Evolutionary conservation across 2,329 filamentous ascomycete species (phyloP).

Genomic region (Trichoderma aggressivum): DNA sequence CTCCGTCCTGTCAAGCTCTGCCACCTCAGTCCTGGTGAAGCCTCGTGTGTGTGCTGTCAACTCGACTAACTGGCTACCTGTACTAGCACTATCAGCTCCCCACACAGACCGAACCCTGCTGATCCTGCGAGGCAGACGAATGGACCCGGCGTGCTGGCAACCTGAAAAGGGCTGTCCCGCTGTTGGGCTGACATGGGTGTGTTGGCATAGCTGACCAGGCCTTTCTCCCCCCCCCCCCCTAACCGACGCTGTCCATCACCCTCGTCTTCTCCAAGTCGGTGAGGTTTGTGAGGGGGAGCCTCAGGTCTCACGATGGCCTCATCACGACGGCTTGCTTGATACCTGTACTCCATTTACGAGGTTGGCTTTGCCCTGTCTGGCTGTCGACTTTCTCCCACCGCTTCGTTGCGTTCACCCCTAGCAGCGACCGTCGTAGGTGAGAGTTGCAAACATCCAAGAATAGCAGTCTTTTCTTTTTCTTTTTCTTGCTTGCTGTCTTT

Average conservation of each 20-base stretch:
- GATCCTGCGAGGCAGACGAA: slow-evolving; percentile 19
- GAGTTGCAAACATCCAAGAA: slow-evolving; percentile 1
- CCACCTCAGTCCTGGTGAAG: slow-evolving; percentile 14
- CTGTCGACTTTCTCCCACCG: not conserved
- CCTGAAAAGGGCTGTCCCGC: slow-evolving; percentile 18
- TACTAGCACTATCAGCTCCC: slow-evolving; percentile 13
- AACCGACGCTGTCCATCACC: not conserved
- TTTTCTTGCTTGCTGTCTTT: not conserved
- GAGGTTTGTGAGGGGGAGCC: not conserved
- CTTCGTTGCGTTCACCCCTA: not conserved
- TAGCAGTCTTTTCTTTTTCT: not conserved
- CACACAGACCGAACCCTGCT: slow-evolving; percentile 15
- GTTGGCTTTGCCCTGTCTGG: not conserved
- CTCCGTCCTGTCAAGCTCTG: slow-evolving; percentile 12
- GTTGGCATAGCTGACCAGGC: slow-evolving; percentile 11
- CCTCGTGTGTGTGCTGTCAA: slow-evolving; percentile 4
- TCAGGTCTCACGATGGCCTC: slow-evolving; percentile 17
- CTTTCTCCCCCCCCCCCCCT: not conserved
- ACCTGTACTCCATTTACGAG: not conserved
- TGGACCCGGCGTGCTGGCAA: slow-evolving; percentile 18
- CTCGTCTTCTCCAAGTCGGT: slow-evolving; percentile 10
- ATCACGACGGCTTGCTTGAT: not conserved
- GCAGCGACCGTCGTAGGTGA: slow-evolving; percentile 5
- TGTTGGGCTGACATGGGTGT: slow-evolving; percentile 19
- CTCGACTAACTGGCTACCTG: slow-evolving; percentile 2